A percentile compares a stretch with the other conserved stretches of the same genome.
phyloP scores from a whole-genome alignment of 164 flowering plant species.

The Magnolia sinica region DNA sequence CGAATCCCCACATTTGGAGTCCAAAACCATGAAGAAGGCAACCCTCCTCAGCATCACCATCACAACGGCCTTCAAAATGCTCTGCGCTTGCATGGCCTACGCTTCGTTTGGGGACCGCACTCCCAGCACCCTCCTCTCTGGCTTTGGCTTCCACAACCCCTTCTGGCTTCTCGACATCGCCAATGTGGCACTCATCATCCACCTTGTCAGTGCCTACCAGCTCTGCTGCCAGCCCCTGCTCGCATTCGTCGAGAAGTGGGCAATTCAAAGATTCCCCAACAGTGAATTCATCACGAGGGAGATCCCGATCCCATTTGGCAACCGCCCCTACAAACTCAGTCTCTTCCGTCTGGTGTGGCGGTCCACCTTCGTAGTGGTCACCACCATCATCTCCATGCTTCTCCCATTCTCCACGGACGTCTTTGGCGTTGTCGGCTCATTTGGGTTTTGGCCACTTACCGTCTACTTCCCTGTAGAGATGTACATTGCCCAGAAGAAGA shows the following conservation, averaged over 20 bases:
- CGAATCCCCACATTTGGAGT: constrained; percentile 53
- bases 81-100: constrained; percentile 67
- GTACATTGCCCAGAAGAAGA: constrained; percentile 55
- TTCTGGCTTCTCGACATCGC: constrained; percentile 67
- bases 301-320: constrained; percentile 27
- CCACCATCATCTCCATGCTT: constrained; percentile 59
- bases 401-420: constrained; percentile 65
- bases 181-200: constrained; percentile 59
- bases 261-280: constrained; percentile 36
- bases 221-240: constrained; percentile 60
- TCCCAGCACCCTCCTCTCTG: constrained; percentile 59
- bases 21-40: constrained; percentile 61
- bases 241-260: constrained; percentile 57
- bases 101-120: constrained; percentile 61
- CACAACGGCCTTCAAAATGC: constrained; percentile 57
- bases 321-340: constrained; percentile 30
- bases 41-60: constrained; percentile 35
- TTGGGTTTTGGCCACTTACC: constrained; percentile 69
- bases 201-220: constrained; percentile 69
- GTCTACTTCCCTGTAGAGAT: constrained; percentile 67
- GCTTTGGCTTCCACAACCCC: constrained; percentile 70
- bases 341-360: constrained; percentile 55
- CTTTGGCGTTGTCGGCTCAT: constrained; percentile 56
- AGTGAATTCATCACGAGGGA: constrained; percentile 41
- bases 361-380: constrained; percentile 37